Percentiles rank a stretch among this genome's conserved stretches.
These are phyloP conservation scores for Arthroderma sp. DNA, from an alignment of 2,329 filamentous ascomycete genomes.

Conservation along the genomic window DNA sequence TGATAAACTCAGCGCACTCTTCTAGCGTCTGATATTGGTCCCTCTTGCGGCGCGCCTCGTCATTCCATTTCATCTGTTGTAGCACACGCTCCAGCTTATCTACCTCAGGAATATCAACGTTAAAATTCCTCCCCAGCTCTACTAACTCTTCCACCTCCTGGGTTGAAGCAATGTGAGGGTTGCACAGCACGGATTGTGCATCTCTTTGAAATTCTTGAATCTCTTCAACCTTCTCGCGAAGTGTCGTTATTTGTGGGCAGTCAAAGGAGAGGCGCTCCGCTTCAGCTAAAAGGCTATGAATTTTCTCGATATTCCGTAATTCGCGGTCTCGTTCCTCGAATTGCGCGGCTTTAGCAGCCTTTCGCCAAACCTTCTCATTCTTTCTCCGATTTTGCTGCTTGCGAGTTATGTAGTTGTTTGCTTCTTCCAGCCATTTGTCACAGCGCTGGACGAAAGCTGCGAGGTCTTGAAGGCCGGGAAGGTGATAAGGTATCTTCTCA, in stretches of 20 bases:
- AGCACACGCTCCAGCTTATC: constrained; percentile 68
- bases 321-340: constrained; percentile 74
- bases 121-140: constrained; percentile 79
- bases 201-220: constrained; percentile 75
- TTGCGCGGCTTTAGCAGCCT: constrained; percentile 59
- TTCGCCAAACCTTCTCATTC: constrained; percentile 77
- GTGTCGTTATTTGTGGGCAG: constrained; percentile 73
- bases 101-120: constrained; percentile 80
- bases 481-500: constrained; percentile 85
- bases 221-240: constrained; percentile 72
- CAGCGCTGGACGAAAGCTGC: constrained; percentile 87
- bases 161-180: constrained; percentile 49
- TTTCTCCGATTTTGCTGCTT: constrained; percentile 97
- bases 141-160: constrained; percentile 77
- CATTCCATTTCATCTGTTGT: constrained; percentile 79
- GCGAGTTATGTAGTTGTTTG: constrained; percentile 86
- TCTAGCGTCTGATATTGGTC: constrained; percentile 57
- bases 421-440: constrained; percentile 96
- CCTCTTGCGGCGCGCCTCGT: constrained; percentile 57
- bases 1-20: constrained; percentile 67
- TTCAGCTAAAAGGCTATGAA: constrained; percentile 68
- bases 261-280: constrained; percentile 86
- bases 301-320: constrained; percentile 75
- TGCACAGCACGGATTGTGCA: constrained; percentile 56
- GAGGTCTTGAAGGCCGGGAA: constrained; percentile 68